phyloP scores from a whole-genome alignment of 805 yeast species.

The Lipomyces yamadae region DNA sequence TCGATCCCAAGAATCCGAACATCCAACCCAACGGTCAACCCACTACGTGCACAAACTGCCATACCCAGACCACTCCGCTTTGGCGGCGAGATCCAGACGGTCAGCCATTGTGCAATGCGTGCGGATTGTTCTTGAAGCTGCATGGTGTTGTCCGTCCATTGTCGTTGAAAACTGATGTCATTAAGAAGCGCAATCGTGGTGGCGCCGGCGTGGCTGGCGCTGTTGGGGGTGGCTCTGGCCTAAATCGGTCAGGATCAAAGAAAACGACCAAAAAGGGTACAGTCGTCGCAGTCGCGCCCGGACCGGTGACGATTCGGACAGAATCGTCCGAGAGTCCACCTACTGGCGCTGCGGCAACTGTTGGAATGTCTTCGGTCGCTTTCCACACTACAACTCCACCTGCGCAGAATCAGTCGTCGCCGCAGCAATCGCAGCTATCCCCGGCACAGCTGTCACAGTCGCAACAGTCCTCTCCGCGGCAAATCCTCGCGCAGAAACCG shows the following conservation, averaged over 20 bases:
- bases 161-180: conserved; percentile 87
- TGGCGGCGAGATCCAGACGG: conserved; percentile 96
- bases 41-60: conserved; percentile 62
- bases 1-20: conserved; percentile 27
- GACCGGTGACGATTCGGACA: conserved; percentile 4
- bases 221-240: conserved; percentile 2
- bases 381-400: conserved; percentile 16
- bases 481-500: conserved; percentile 2
- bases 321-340: background rate
- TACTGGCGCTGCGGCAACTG: conserved; percentile 7
- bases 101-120: conserved; percentile 91
- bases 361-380: conserved; percentile 15
- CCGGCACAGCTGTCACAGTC: conserved; percentile 20
- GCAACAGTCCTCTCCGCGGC: conserved; percentile 7
- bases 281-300: conserved; percentile 19
- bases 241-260: conserved; percentile 27
- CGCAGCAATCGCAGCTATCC: conserved; percentile 27
- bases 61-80: conserved; percentile 88
- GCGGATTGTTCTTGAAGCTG: conserved; percentile 87
- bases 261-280: conserved; percentile 29
- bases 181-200: conserved; percentile 84
- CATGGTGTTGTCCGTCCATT: conserved; percentile 96
- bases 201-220: conserved; percentile 36
- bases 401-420: conserved; percentile 12
- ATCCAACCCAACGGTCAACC: conserved; percentile 32